Conservation (phyloP, 495 filamentous ascomycete genomes). For the Aspergillus nidulans region DNA sequence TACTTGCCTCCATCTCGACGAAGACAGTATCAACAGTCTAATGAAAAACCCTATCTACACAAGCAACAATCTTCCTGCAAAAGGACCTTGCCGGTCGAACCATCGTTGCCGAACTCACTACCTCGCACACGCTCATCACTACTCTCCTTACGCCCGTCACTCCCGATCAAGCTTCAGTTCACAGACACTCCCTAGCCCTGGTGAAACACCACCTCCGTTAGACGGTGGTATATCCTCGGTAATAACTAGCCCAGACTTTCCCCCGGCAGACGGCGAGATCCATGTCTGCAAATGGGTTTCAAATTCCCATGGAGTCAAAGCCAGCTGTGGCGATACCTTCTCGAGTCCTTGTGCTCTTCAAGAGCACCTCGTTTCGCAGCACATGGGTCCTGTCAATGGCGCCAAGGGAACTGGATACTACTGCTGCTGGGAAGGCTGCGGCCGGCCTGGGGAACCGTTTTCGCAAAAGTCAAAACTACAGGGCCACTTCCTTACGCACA, state of each 20-base stretch:
- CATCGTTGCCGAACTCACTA: conserved; percentile 35
- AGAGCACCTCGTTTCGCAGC: conserved; percentile 37
- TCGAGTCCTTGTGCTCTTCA: conserved; percentile 35
- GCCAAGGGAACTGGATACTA: conserved; percentile 47
- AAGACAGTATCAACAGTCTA: conserved; percentile 10
- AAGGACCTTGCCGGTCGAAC: conserved; percentile 31
- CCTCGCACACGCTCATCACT: conserved; percentile 34
- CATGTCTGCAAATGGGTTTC: conserved; percentile 39
- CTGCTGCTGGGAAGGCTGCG: conserved; percentile 45
- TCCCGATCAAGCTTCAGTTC: conserved; percentile 43
- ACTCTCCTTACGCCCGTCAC: conserved; percentile 40
- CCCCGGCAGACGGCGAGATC: conserved; percentile 29
- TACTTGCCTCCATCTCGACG: conserved; percentile 27
- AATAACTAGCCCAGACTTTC: conserved; percentile 38
- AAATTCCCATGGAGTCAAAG: conserved; percentile 25
- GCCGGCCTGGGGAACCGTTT: conserved; percentile 43
- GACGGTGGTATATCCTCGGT: conserved; percentile 37
- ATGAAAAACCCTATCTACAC: conserved; percentile 30
- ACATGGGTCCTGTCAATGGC: conserved; percentile 40
- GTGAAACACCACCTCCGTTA: conserved; percentile 42
- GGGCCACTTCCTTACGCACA: conserved; percentile 46
- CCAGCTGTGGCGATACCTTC: conserved; percentile 34
- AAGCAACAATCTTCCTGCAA: conserved; percentile 18
- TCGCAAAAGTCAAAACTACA: conserved; percentile 50
- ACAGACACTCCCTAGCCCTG: conserved; percentile 36